These are phyloP conservation scores for Microbotryum lychnidis-dioicae DNA, from an alignment of 1,284 basidiomycete genomes.

Conservation along the genomic window DNA sequence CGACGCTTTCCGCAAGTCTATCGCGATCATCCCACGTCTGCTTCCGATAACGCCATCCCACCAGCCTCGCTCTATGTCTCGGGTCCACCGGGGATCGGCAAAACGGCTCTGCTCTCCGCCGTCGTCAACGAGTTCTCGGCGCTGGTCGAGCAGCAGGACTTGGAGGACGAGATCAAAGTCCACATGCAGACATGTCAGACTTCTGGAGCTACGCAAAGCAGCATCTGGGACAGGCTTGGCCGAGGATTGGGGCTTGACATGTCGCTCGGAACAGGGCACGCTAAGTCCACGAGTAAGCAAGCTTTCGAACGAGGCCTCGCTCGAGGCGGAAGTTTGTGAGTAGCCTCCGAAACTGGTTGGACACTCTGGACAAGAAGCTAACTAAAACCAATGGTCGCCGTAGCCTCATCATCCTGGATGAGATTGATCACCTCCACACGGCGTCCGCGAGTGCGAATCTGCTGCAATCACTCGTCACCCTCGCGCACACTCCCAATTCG, in stretches of 20 bases:
- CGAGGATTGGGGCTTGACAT: conserved; percentile 14
- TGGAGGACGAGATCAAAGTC: conserved; percentile 24
- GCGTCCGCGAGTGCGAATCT: conserved; percentile 32
- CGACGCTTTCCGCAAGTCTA: conserved; percentile 19
- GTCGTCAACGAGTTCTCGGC: conserved; percentile 36
- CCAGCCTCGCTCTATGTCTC: conserved; percentile 40
- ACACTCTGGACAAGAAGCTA: not conserved
- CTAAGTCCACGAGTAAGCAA: conserved; percentile 19
- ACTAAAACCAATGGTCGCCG: not conserved
- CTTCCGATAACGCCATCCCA: not conserved
- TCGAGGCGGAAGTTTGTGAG: conserved; percentile 24
- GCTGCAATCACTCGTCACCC: conserved; percentile 40
- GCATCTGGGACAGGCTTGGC: conserved; percentile 34
- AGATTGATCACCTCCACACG: conserved; percentile 42
- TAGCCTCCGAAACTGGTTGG: conserved; percentile 5
- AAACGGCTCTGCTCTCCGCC: conserved; percentile 41
- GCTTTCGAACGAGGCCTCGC: conserved; percentile 15
- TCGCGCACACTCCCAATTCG: conserved; percentile 30
- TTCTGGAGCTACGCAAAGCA: conserved; percentile 29
- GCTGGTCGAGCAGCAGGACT: conserved; percentile 4
- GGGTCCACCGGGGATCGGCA: conserved; percentile 44
- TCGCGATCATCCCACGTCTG: conserved; percentile 3
- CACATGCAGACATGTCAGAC: conserved; percentile 43
- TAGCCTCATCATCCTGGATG: conserved; percentile 43
- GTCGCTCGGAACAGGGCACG: conserved; percentile 1